These are phyloP conservation scores for Colletotrichum orbiculare DNA, from an alignment of 2,329 filamentous ascomycete genomes.

Conservation along the genomic window DNA sequence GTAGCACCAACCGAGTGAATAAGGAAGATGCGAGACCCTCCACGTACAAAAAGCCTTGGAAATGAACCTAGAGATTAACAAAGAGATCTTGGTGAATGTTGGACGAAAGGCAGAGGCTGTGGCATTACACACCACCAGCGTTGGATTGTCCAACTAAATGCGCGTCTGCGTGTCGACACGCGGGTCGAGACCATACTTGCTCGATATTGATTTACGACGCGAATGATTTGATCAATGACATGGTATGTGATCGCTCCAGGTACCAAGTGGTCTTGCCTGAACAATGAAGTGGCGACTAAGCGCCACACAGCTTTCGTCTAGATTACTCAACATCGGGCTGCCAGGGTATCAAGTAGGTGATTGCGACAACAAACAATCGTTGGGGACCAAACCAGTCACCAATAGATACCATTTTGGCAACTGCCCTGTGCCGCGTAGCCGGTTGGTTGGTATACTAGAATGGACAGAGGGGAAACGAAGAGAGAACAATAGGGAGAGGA, in stretches of 20 bases:
- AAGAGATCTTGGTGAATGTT: neutral
- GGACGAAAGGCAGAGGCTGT: constrained; percentile 4
- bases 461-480: no score
- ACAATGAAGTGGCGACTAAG: neutral
- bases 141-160: constrained; percentile 1
- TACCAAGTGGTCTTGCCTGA: neutral
- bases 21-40: neutral
- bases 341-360: no score
- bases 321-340: no score
- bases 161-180: neutral
- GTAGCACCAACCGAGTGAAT: neutral
- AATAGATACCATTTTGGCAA: no score
- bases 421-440: no score
- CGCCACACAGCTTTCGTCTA: no score
- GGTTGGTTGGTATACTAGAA: no score
- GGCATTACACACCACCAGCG: constrained; percentile 10
- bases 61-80: neutral
- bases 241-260: neutral
- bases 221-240: neutral
- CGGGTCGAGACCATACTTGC: constrained; percentile 4
- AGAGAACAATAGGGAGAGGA: no score
- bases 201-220: constrained; percentile 4
- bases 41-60: neutral
- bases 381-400: no score
- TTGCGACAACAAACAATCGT: no score